Conservation (phyloP, 2,329 filamentous ascomycete genomes). For the Sclerotinia spermophila region DNA sequence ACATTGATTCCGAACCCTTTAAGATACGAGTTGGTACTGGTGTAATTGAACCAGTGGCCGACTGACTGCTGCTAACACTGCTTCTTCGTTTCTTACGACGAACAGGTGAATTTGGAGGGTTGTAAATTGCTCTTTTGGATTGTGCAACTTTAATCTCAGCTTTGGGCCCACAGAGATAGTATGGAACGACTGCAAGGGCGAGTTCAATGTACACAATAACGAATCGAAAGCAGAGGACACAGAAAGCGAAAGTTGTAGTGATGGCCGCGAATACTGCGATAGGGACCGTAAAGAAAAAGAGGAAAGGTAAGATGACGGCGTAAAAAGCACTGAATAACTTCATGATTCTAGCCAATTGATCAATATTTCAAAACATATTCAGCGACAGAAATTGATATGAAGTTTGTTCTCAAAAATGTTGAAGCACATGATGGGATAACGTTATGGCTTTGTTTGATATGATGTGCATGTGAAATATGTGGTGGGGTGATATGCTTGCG, state of each 20-base stretch:
- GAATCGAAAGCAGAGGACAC: constrained; percentile 58
- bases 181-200: constrained; percentile 53
- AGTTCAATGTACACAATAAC: constrained; percentile 62
- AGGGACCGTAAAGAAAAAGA: constrained; percentile 60
- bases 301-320: constrained; percentile 56
- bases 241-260: constrained; percentile 59
- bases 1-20: constrained; percentile 30
- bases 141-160: neutral
- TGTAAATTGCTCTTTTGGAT: constrained; percentile 5
- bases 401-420: neutral
- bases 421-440: no score
- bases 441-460: neutral
- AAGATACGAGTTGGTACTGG: constrained; percentile 29
- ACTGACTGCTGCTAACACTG: constrained; percentile 34
- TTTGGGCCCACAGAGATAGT: constrained; percentile 44
- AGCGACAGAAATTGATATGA: neutral
- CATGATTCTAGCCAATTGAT: constrained; percentile 40
- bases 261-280: constrained; percentile 60
- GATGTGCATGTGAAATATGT: constrained; percentile 12
- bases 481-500: neutral
- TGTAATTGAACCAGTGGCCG: constrained; percentile 24
- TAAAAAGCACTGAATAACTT: constrained; percentile 53
- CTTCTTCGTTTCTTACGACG: constrained; percentile 27
- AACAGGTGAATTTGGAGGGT: constrained; percentile 17
- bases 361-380: neutral